These are phyloP conservation scores for Porogramme epimiltina DNA, from an alignment of 1,284 basidiomycete genomes.

Conservation along the genomic window DNA sequence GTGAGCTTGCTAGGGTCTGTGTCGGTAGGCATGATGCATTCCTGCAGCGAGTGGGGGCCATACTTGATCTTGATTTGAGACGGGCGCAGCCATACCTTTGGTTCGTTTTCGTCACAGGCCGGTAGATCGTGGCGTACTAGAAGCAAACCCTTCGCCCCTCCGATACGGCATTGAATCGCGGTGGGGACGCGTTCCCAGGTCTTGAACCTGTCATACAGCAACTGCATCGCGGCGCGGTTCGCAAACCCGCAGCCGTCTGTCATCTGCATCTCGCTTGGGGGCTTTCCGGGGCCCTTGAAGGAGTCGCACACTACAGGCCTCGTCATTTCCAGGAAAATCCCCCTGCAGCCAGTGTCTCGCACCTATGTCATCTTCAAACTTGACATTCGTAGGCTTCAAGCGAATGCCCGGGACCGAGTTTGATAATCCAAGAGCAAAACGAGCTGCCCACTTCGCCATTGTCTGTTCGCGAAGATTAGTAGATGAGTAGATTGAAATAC, in stretches of 20 bases:
- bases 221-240: constrained; percentile 32
- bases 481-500: neutral
- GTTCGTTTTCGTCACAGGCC: constrained; percentile 16
- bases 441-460: constrained; percentile 42
- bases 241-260: constrained; percentile 48
- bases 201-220: constrained; percentile 28
- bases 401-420: constrained; percentile 41
- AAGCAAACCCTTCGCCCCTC: constrained; percentile 37
- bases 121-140: constrained; percentile 16
- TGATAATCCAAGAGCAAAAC: constrained; percentile 40
- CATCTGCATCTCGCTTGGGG: constrained; percentile 39
- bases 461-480: constrained; percentile 27
- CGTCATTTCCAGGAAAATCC: constrained; percentile 14
- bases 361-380: constrained; percentile 35
- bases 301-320: constrained; percentile 13
- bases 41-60: constrained; percentile 2
- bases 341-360: too few species aligned
- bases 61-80: constrained; percentile 48
- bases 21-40: constrained; percentile 11
- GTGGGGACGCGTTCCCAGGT: constrained; percentile 34
- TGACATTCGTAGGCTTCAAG: constrained; percentile 28
- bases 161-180: constrained; percentile 43
- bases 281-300: constrained; percentile 23
- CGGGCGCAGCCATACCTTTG: constrained; percentile 37
- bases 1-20: constrained; percentile 36